Conservation (phyloP, 345 rosid genomes). For the Raphanus sativus region DNA sequence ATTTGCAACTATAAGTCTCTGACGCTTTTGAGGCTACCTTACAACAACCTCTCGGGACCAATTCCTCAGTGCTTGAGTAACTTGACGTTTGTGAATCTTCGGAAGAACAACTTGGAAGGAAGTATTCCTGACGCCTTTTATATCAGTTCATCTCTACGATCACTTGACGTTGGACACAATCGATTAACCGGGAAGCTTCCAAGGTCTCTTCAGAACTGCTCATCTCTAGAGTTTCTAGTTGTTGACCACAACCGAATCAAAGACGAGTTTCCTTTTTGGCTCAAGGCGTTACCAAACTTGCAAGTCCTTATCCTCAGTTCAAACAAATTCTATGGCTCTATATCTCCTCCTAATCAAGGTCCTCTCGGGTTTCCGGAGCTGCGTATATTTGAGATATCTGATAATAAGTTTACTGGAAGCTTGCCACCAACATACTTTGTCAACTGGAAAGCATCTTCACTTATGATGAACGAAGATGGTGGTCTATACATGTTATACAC, state of each 20-base stretch:
- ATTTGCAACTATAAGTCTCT: neutral
- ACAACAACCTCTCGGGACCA: slow-evolving; percentile 8
- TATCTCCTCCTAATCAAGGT: neutral
- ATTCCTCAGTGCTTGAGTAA: neutral
- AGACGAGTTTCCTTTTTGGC: slow-evolving; percentile 22
- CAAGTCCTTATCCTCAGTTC: slow-evolving; percentile 20
- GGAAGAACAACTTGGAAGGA: too few species aligned
- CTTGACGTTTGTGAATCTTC: too few species aligned
- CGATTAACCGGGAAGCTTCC: too few species aligned
- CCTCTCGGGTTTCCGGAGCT: neutral
- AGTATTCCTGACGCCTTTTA: too few species aligned
- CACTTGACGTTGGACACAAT: too few species aligned
- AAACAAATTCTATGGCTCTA: neutral
- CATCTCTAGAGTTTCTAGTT: neutral
- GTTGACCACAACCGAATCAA: neutral
- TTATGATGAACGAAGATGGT: neutral
- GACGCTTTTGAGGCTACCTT: accelerated
- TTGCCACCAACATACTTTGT: neutral
- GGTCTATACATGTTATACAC: neutral
- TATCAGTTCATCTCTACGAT: too few species aligned
- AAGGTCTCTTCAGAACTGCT: neutral
- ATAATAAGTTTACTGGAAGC: neutral
- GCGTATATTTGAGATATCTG: neutral
- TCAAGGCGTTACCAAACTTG: slow-evolving; percentile 11
- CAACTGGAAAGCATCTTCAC: neutral